These are phyloP conservation scores for Neodidymelliopsis sp. DNA, from an alignment of 2,329 filamentous ascomycete genomes.

Conservation along the genomic window DNA sequence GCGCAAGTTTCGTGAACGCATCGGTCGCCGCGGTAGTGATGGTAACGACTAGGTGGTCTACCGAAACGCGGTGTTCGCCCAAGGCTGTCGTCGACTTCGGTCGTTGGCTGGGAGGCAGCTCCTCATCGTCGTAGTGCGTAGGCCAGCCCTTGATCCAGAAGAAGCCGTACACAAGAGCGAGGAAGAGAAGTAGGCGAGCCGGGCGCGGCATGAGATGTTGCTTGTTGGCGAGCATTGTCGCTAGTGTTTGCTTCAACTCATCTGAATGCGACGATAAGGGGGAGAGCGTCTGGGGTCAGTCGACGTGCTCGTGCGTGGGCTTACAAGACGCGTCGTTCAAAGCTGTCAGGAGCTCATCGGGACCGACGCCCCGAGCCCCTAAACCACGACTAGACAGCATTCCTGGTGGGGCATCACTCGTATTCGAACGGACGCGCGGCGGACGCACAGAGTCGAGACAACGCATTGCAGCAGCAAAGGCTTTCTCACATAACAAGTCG, in stretches of 20 bases:
- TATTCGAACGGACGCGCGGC: slow-evolving; percentile 6
- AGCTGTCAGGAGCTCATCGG: slow-evolving; percentile 16
- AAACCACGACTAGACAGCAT: slow-evolving; percentile 10
- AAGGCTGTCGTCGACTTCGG: slow-evolving; percentile 23
- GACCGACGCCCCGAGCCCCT: slow-evolving; percentile 14
- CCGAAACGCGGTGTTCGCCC: slow-evolving; percentile 29
- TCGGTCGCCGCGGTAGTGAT: slow-evolving; percentile 66
- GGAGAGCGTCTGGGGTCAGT: slow-evolving; percentile 3
- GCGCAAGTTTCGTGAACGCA: slow-evolving; percentile 61
- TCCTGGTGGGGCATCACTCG: slow-evolving; percentile 14
- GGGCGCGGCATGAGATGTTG: slow-evolving; percentile 31
- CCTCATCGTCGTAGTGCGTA: slow-evolving; percentile 42
- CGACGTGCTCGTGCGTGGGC: neutral
- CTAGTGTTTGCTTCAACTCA: slow-evolving; percentile 19
- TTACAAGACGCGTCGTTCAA: neutral
- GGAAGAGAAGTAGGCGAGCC: slow-evolving; percentile 30
- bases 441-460: neutral
- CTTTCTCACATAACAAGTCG: neutral
- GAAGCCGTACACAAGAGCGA: slow-evolving; percentile 35
- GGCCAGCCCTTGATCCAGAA: slow-evolving; percentile 46
- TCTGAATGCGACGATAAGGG: slow-evolving; percentile 5
- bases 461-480: neutral
- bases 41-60: slow-evolving; percentile 57
- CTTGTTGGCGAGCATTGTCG: slow-evolving; percentile 35
- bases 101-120: slow-evolving; percentile 33